Base-by-base conservation (phyloP, 1,139 yeast genomes). In the Yamadazyma taylorii region DNA sequence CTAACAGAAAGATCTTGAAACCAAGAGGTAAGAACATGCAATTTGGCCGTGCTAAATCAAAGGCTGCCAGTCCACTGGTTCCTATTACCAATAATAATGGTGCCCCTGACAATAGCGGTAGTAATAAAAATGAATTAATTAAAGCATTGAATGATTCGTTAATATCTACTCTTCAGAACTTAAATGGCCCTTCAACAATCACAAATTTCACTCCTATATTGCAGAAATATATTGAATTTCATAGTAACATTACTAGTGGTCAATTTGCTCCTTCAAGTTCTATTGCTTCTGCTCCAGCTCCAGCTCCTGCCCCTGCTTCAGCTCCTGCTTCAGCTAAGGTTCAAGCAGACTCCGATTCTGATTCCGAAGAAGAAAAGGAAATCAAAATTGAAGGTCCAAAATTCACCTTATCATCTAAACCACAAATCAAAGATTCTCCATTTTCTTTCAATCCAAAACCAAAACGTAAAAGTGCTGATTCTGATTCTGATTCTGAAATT, bases 71-170 rank as follows among this genome's bases (percentile, higher is more conserved):
- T 11, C 24, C 25, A 17, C 30, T 17, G 30, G 30, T 6, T 15
- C 33, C 24, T 21, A 8, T 27, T 24, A 14, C 21, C 21, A 19
- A 6, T 19, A 8, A 8, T 19, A 8, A 6, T 19, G 21, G 21
- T 19, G 8, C 21, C 8, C 15, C 19, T 16, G 43, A 40, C 8
- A 19, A 5, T 19, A 8, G 21, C 8, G 21, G 21, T 6, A 19
- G 21, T 19, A 56, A 61, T 21, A 60, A 53, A 37, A 55, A 65
- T 29, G 63, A 60, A 12, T 78, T 79, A 50, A 56, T 81, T 25
- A 77, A 73, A 51, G 95, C 95, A 1, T 69, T 88, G 54, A 87
- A 87, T 56, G 75, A 77, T 17, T 78, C 73, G 42, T 84, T 88
- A 48, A 61, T 77, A 21, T 69, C 69, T 15, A 66, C 78, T 22